Evolutionary conservation across 2,329 filamentous ascomycete genomes (phyloP), one percentile per base, ranked within the genome.

Genomic region (Paecilomyces formosus): DNA sequence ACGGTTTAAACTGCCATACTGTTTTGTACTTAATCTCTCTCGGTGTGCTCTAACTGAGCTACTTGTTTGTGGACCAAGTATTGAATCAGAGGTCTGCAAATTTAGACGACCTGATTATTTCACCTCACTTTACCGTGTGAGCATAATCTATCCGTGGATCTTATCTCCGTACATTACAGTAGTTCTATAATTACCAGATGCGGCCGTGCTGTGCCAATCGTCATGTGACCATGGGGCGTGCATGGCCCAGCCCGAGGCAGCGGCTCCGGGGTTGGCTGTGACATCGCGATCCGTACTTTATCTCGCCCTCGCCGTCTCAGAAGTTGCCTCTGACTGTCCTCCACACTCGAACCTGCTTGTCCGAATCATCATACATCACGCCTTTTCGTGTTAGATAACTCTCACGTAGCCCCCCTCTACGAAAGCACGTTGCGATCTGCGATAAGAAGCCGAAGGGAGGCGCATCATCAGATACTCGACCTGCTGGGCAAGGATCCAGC

Each of bases 11-110:
- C 55, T 49, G n/a, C 53, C 54, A 49, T 45, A 28, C 50, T 55
- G 54, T 55, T 58, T 45, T 58, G 45, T 58, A 58, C 45, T 55
- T 57, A 57, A 54, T 58, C 30, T 28, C 33, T 21, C 12, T 31
- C 31, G 53, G 28, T 24, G n/a, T 58, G 26, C 50, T 52, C 22
- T 28, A 22, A 15, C 28, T 24, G 50, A 28, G 26, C 50, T n/a
- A 24, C 26, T 28, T 11, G 21, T 28, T 50, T 52, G 50, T 26
- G 50, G 21, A 52, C 50, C 50, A 24, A 28, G 39, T 45, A 45
- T 18, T 9, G 39, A 45, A 45, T 45, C 8, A 45, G 35, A 45
- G 35, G 13, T 45, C 35, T 45, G 39, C 39, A 45, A 45, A 45
- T 45, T 45, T n/a, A n/a, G 39, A 45, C 39, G 39, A 45, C 18